A percentile compares a stretch with the other conserved stretches of the same genome.
Conservation (phyloP, 257 asterid species). For the Haberlea rhodopensis region DNA sequence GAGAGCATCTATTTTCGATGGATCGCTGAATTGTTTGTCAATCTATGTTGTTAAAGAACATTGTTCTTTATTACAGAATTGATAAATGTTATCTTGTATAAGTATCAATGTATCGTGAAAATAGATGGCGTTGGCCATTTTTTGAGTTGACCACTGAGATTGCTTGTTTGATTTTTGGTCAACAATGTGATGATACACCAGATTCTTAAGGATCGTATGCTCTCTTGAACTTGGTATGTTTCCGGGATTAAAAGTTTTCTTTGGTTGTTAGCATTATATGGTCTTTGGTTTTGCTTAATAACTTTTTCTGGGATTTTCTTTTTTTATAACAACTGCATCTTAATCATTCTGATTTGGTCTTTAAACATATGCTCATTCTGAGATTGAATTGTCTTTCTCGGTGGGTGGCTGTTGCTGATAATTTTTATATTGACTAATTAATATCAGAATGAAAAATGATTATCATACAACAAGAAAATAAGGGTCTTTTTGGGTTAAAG, state of each 20-base stretch:
- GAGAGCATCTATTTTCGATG: slow-evolving; percentile 7
- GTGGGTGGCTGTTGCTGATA: not conserved
- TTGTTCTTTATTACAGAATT: not conserved
- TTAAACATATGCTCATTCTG: not conserved
- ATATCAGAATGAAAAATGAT: not conserved
- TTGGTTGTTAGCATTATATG: not conserved
- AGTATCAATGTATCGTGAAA: not conserved
- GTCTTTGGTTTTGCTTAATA: slow-evolving; percentile 7
- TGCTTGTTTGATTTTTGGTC: not conserved
- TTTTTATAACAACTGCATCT: not conserved
- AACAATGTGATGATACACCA: not conserved
- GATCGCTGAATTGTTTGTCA: slow-evolving; percentile 6
- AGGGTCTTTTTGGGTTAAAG: not conserved
- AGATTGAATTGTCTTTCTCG: not conserved
- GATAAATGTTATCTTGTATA: not conserved
- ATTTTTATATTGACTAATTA: not conserved
- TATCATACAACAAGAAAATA: not conserved
- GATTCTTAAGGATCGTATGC: not conserved
- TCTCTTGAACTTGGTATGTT: not conserved
- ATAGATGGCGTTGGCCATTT: not conserved
- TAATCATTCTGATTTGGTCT: not conserved
- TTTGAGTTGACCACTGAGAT: not conserved
- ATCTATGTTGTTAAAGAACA: slow-evolving; percentile 17
- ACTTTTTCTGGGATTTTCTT: not conserved
- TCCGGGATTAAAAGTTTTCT: slow-evolving; percentile 5